Evolutionary conservation across 1,284 basidiomycete species (phyloP), one percentile per base, ranked within the genome.

Genomic region (Golubevia sp.): DNA sequence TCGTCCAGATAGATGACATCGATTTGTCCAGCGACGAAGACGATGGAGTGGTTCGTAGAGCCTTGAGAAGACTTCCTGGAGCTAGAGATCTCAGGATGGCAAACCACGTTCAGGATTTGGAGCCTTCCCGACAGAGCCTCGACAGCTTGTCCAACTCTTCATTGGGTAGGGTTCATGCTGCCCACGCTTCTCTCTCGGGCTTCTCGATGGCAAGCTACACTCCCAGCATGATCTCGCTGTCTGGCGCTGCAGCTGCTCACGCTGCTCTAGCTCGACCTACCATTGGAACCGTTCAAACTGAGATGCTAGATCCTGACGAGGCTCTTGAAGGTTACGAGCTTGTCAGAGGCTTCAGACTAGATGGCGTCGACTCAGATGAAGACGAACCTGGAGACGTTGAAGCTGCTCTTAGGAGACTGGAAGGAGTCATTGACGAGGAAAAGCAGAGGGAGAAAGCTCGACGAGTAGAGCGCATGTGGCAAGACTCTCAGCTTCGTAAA

Each of bases 1-100:
- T 79, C 24, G 77, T 79, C 7, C 77, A 79, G 59, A 72, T 79
- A 27, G 77, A 79, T 54, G 77, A 79, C 55, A 73, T 79, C 13
- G 77, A 79, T 49, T 64, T 77, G 2, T 79, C 77, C n/a, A 77
- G 76, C 66, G 75, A 79, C 49, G 77, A 79, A 23, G 77, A 79
- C 54, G 76, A 78, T 55, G 76, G 68, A 24, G 74, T 68, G 1
- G 77, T 79, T 18, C 60, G 74, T 1, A 64, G 72, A 54, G 77
- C 77, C 3, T 55, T 79, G n/a, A 61, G 77, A 2, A 61, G 77
- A 15, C 62, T 79, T 18, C 77, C 77, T 0, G 77, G 77, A 21
- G 77, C 77, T 2, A 60, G 77, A 7, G 76, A 79, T 57, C 60
- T 79, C 25, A 74, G 76, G 2, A 73, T 71, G 59, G 75, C 76